These are phyloP conservation scores for Baorangia bicolor DNA, from an alignment of 768 basidiomycete species.

Conservation along the genomic window DNA sequence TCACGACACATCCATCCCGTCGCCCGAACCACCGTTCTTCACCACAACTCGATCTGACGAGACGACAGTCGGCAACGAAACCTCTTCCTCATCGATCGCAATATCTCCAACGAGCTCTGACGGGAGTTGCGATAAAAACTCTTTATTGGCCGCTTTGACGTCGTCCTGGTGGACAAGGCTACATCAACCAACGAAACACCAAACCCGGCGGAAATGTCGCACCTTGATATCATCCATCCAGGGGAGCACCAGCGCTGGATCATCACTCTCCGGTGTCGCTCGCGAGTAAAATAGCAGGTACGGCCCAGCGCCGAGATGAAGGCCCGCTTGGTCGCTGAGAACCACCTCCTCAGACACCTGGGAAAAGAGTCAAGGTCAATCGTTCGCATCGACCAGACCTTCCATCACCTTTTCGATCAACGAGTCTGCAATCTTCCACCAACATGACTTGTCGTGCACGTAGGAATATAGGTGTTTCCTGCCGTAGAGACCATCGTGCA, in stretches of 20 bases:
- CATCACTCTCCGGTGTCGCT: conserved; percentile 24
- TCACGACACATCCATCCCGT: conserved; percentile 22
- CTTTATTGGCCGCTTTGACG: conserved; percentile 38
- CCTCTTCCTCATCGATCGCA: conserved; percentile 12
- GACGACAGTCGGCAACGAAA: neutral
- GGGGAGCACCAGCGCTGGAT: conserved; percentile 11
- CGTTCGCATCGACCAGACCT: neutral
- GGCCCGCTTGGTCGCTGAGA: conserved; percentile 63
- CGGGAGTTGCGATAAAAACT: conserved; percentile 36
- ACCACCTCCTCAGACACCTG: conserved; percentile 73
- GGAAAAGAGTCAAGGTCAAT: neutral
- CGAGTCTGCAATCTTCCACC: conserved; percentile 83
- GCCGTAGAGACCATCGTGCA: conserved; percentile 77
- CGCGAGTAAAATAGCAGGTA: conserved; percentile 72
- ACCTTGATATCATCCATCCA: conserved; percentile 35
- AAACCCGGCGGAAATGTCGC: neutral
- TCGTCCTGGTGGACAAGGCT: conserved; percentile 19
- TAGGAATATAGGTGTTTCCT: conserved; percentile 79
- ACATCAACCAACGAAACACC: neutral
- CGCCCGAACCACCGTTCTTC: neutral
- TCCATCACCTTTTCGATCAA: conserved; percentile 57
- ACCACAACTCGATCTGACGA: neutral
- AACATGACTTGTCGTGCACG: conserved; percentile 56
- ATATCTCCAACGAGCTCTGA: conserved; percentile 30
- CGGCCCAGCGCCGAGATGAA: conserved; percentile 76